Evolutionary conservation across 2,329 filamentous ascomycete genomes (phyloP).

Genomic region (Fusarium acutatum): DNA sequence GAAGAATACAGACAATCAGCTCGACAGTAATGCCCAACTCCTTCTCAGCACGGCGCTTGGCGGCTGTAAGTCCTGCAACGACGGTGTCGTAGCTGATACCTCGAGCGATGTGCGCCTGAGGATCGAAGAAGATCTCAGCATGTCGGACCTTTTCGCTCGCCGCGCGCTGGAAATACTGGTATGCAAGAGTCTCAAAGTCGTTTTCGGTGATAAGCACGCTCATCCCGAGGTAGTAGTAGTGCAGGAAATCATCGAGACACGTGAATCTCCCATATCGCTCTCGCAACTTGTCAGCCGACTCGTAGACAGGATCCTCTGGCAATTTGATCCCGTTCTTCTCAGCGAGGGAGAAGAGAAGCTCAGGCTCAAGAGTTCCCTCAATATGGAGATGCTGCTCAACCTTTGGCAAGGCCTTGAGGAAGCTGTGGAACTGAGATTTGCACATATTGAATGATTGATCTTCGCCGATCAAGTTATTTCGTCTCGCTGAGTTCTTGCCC

Average conservation of each 20-base stretch:
- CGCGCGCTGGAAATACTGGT: conserved; percentile 74
- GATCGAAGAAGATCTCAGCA: conserved; percentile 83
- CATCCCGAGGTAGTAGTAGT: conserved; percentile 82
- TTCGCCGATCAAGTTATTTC: not conserved
- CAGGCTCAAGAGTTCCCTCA: conserved; percentile 77
- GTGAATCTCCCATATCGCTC: conserved; percentile 73
- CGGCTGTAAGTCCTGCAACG: conserved; percentile 68
- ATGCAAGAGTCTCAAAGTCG: conserved; percentile 79
- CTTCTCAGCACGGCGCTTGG: conserved; percentile 65
- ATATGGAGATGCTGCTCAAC: conserved; percentile 85
- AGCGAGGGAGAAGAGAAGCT: conserved; percentile 75
- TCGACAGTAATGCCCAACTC: conserved; percentile 71
- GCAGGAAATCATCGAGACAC: conserved; percentile 79
- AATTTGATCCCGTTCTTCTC: conserved; percentile 71
- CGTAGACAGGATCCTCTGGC: conserved; percentile 70
- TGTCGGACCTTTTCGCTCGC: conserved; percentile 72
- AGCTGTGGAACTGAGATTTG: conserved; percentile 58
- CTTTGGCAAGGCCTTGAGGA: conserved; percentile 75
- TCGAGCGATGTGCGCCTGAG: conserved; percentile 74
- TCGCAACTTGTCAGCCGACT: conserved; percentile 65
- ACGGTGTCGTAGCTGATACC: conserved; percentile 71
- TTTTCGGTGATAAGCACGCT: conserved; percentile 68
- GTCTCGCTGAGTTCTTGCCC: not conserved
- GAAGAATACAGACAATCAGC: conserved; percentile 76
- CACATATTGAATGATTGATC: conserved; percentile 56